phyloP scores from a whole-genome alignment of 83 land plant species.

The Diphasiastrum complanatum region DNA sequence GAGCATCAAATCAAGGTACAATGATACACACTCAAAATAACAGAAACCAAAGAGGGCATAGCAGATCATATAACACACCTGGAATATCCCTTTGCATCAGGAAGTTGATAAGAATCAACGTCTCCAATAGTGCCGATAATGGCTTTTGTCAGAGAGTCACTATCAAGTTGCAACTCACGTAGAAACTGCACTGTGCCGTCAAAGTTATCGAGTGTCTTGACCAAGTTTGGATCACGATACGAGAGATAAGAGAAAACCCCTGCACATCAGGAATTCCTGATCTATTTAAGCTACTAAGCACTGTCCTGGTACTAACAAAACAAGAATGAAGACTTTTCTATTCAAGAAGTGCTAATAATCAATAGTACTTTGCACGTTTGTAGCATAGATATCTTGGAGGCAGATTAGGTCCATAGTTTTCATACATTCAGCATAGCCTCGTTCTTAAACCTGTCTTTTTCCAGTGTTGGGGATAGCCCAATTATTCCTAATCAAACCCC shows the following conservation, averaged over 20 bases:
- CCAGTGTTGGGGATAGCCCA: too few relatives aligned
- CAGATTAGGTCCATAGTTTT: too few relatives aligned
- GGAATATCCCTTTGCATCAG: conserved; percentile 98
- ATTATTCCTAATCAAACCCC: too few relatives aligned
- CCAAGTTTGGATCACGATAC: conserved; percentile 91
- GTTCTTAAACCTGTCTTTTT: too few relatives aligned
- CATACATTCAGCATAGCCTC: too few relatives aligned
- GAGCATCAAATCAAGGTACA: not conserved
- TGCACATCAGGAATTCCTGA: conserved; percentile 19
- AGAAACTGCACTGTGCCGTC: conserved; percentile 76
- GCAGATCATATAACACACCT: conserved; percentile 37
- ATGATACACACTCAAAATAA: not conserved
- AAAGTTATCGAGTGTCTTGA: conserved; percentile 87
- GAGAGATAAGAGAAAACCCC: conserved; percentile 92
- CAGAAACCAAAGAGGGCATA: not conserved
- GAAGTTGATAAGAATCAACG: conserved; percentile 92
- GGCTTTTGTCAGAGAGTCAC: conserved; percentile 84
- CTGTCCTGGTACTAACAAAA: too few relatives aligned
- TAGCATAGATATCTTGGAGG: too few relatives aligned
- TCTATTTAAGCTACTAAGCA: not conserved
- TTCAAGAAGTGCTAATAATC: too few relatives aligned
- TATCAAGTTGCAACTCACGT: conserved; percentile 74
- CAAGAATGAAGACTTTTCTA: too few relatives aligned
- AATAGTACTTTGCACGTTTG: too few relatives aligned
- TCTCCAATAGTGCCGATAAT: conserved; percentile 98